Evolutionary conservation across 805 yeast genomes (phyloP), one percentile per base, ranked within the genome.

Genomic region (Jamesozyma spencerorum): DNA sequence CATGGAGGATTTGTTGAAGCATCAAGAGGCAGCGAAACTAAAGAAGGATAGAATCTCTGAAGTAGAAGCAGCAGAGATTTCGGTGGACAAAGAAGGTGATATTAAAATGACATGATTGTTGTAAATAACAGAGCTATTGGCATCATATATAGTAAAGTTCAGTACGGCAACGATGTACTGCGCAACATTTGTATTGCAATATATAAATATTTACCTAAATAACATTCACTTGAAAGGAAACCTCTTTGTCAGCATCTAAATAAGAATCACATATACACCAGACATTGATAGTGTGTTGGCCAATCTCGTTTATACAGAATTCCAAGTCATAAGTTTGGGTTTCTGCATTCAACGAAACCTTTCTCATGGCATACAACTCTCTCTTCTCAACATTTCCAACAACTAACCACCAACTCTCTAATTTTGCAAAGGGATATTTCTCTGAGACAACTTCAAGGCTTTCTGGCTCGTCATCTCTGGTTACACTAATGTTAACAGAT

Each of bases 201-300:
- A 12, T n/a, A n/a, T n/a, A n/a, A n/a, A n/a, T n/a, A 34, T 30
- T 12, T 5, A 24, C 22, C 37, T 57, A 58, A 22, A 55, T 51
- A 17, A 70, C 77, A 3, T 70, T 66, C 3, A 79, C 54, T 19
- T 70, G 74, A 37, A 82, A 65, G 10, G 67, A 58, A 18, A 79
- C 71, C 62, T 90, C 95, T 58, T 84, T 85, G 57, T 90, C 98
- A 2, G 87, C 94, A 55, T 88, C 97, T n/a, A 85, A 54, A 52
- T 88, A 90, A 0, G 94, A 80, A 53, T 88, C 97, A 63, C 96
- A 83, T 57, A 88, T 74, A 54, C 90, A 79, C 94, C 94, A 88
- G 1, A 86, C 64, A 0, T 79, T 74, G 19, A 88, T 60, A 14
- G 69, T 55, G 41, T 80, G 83, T 4, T 65, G 56, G 0, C 95